Conservation (phyloP, 768 basidiomycete genomes). For the Kwoniella botswanensis region DNA sequence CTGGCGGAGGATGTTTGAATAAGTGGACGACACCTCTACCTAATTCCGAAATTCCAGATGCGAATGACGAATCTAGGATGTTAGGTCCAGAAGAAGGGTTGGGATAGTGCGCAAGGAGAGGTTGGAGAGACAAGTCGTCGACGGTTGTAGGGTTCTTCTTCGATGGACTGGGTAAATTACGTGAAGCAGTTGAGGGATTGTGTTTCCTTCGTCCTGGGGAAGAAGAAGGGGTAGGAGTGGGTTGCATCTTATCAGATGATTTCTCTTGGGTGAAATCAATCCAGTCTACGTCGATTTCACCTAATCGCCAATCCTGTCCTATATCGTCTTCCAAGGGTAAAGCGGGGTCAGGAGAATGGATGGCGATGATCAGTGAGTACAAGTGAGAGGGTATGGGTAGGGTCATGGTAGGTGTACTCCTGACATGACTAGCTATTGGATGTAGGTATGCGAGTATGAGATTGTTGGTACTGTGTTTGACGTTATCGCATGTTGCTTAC, state of each 20-base stretch:
- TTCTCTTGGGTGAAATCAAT: slow-evolving; percentile 55
- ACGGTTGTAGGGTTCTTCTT: slow-evolving; percentile 11
- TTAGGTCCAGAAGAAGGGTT: slow-evolving; percentile 40
- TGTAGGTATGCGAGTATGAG: background rate
- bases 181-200: background rate
- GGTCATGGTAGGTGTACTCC: slow-evolving; percentile 5
- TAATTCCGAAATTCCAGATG: slow-evolving; percentile 45
- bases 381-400: slow-evolving; percentile 5
- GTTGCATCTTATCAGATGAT: slow-evolving; percentile 24
- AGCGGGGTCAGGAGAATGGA: slow-evolving; percentile 10
- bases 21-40: slow-evolving; percentile 55
- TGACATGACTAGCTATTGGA: background rate
- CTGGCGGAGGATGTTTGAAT: slow-evolving; percentile 54
- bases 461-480: no score
- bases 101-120: slow-evolving; percentile 48
- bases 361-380: slow-evolving; percentile 33
- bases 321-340: background rate
- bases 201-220: background rate
- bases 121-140: slow-evolving; percentile 49
- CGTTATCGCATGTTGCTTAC: no score
- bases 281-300: slow-evolving; percentile 53
- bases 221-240: background rate
- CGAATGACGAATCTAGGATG: slow-evolving; percentile 46
- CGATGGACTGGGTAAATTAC: background rate
- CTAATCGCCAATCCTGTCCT: slow-evolving; percentile 41